phyloP scores from a whole-genome alignment of 306 rosid species.

The Sechiopsis laciniata region DNA sequence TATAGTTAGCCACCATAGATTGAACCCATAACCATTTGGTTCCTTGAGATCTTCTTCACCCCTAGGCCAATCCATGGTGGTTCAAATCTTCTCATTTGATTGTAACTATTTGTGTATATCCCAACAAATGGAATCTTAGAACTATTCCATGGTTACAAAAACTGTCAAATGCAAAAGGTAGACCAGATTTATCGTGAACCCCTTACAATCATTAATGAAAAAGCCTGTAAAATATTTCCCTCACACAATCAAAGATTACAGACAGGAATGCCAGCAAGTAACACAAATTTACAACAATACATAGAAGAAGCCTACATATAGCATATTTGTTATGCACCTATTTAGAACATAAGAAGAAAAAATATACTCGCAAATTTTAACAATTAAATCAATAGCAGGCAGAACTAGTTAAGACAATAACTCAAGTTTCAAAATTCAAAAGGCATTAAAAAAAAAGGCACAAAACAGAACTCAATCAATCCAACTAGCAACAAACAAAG shows the following conservation, averaged over 20 bases:
- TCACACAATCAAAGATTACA: not conserved
- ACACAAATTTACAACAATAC: not conserved
- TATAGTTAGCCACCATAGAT: too few relatives aligned
- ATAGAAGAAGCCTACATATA: too few relatives aligned
- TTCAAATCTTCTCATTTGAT: not conserved
- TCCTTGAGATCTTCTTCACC: too few relatives aligned
- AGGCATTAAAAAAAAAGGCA: conserved; percentile 9
- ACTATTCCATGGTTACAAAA: not conserved
- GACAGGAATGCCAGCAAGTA: not conserved
- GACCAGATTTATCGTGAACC: not conserved
- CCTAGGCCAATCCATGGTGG: too few relatives aligned
- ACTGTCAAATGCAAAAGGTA: not conserved
- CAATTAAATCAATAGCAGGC: not conserved
- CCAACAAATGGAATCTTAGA: not conserved
- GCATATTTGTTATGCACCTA: too few relatives aligned
- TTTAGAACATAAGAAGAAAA: not conserved
- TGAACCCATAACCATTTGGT: too few relatives aligned
- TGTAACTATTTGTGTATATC: not conserved
- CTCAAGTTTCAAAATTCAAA: not conserved
- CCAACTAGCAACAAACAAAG: not conserved
- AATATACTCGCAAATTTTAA: not conserved
- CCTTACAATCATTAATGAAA: not conserved
- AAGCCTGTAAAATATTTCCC: not conserved
- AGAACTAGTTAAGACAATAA: not conserved
- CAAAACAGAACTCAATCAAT: not conserved